Conservation (phyloP, 495 filamentous ascomycete genomes). For the Neurospora sp. region DNA sequence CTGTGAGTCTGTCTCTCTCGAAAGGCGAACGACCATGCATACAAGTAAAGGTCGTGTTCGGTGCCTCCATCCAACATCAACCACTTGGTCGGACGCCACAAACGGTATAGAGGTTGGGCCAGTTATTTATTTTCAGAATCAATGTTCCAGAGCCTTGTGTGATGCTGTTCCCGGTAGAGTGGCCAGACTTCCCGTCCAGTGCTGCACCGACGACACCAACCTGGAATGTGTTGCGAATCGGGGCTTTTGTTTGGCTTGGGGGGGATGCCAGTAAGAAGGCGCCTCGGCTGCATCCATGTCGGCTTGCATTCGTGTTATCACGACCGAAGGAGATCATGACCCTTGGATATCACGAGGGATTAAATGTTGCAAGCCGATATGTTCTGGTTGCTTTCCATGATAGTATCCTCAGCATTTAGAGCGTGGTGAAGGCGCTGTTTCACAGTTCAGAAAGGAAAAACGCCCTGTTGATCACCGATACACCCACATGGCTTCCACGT, state of each 20-base stretch:
- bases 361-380: neutral
- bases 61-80: neutral
- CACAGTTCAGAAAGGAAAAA: neutral
- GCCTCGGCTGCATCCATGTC: neutral
- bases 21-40: neutral
- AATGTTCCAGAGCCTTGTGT: neutral
- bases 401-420: neutral
- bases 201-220: neutral
- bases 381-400: neutral
- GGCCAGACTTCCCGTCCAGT: neutral
- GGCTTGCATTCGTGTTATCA: neutral
- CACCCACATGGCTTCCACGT: neutral
- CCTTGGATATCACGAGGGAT: neutral
- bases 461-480: neutral
- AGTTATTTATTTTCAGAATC: neutral
- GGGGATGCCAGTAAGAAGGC: neutral
- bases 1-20: neutral
- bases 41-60: neutral
- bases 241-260: neutral
- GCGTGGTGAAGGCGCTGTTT: neutral
- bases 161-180: neutral
- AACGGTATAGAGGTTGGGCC: neutral
- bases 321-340: neutral
- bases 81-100: neutral
- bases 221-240: neutral